Evolutionary conservation across 306 rosid genomes (phyloP).

Genomic region (Prunus padus): DNA sequence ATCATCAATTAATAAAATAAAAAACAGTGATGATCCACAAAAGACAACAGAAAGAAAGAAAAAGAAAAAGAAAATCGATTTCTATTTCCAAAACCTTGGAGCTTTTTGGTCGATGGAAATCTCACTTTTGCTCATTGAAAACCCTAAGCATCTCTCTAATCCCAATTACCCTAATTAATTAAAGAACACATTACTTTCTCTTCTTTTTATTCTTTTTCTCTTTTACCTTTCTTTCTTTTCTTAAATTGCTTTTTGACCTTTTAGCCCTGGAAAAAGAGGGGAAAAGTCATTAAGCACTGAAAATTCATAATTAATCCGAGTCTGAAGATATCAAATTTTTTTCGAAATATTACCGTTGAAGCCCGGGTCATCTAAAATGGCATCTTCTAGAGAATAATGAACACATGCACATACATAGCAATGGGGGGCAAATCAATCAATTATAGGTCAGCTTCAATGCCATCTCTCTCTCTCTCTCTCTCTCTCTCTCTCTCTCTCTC

Average conservation of each 20-base stretch:
- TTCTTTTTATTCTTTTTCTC: not conserved
- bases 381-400: not conserved
- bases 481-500: not conserved
- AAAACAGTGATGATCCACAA: not conserved
- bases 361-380: not conserved
- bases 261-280: not conserved
- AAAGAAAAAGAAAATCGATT: not conserved
- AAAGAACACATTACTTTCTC: not conserved
- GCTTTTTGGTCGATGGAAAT: not conserved
- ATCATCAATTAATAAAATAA: not conserved
- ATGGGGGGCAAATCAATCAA: not conserved
- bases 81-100: not conserved
- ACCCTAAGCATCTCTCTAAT: not conserved
- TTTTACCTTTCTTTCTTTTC: not conserved
- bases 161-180: not conserved
- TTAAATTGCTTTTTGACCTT: not conserved
- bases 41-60: conserved; percentile 11
- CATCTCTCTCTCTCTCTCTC: too few species aligned
- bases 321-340: not conserved
- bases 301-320: not conserved
- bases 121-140: not conserved
- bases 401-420: not conserved
- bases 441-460: not conserved
- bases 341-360: not conserved
- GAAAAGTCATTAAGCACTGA: not conserved